Evolutionary conservation across 345 rosid genomes (phyloP).

Genomic region (Raphanus sativus): DNA sequence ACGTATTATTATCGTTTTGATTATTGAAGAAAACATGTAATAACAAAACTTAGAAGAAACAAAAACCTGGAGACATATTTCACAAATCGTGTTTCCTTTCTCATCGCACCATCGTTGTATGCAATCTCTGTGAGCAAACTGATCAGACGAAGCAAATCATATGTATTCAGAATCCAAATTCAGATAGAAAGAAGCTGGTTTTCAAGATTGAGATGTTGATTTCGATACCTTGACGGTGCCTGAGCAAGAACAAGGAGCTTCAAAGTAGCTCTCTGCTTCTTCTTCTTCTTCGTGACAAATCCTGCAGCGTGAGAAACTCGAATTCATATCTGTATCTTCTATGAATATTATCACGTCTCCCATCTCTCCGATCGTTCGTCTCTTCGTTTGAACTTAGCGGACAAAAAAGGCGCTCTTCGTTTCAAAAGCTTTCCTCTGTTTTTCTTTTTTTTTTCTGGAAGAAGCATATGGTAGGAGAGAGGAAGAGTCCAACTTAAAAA

Average conservation of each 20-base stretch:
- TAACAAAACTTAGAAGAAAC: background rate
- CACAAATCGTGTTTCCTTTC: constrained; percentile 91
- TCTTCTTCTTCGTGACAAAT: constrained; percentile 93
- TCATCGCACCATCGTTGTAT: constrained; percentile 97
- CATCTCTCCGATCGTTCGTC: constrained; percentile 37
- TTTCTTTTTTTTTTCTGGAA: background rate
- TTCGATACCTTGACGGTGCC: constrained; percentile 80
- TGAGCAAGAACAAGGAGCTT: constrained; percentile 93
- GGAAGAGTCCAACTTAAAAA: constrained; percentile 24
- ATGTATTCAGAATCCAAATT: background rate
- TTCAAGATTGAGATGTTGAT: background rate
- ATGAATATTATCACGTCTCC: constrained; percentile 56
- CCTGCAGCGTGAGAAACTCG: constrained; percentile 47
- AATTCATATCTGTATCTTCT: constrained; percentile 44
- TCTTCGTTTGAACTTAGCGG: background rate
- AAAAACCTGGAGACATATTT: constrained; percentile 88
- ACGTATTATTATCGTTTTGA: constrained; percentile 12
- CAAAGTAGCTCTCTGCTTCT: constrained; percentile 66
- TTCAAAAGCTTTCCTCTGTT: constrained; percentile 11
- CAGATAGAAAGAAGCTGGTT: background rate
- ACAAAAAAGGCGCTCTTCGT: background rate
- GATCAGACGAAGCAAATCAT: background rate
- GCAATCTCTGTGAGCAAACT: constrained; percentile 69
- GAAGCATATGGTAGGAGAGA: background rate
- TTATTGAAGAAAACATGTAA: background rate